Conservation (phyloP, 768 basidiomycete genomes). For the Hypholoma fasciculare region DNA sequence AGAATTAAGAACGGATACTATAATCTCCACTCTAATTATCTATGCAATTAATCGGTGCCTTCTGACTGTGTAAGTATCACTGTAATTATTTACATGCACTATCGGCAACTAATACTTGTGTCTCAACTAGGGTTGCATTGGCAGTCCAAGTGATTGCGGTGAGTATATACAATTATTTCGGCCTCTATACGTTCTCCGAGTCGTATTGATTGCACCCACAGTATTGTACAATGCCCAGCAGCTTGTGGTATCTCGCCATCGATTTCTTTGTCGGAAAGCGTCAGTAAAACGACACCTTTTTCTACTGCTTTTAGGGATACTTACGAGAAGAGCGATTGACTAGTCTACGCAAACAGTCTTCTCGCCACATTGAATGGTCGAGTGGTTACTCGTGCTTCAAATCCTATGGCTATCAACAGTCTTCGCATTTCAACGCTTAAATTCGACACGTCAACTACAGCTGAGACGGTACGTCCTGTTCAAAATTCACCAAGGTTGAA, state of each 20-base stretch:
- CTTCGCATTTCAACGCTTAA: conserved; percentile 18
- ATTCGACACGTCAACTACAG: conserved; percentile 1
- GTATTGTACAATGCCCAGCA: conserved; percentile 30
- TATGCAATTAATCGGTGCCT: too few relatives aligned
- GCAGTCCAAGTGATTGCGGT: too few relatives aligned
- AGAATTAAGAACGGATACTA: too few relatives aligned
- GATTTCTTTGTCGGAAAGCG: conserved; percentile 50
- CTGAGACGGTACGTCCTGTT: not conserved
- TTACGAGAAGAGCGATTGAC: not conserved
- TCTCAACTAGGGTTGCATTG: too few relatives aligned
- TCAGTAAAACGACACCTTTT: conserved; percentile 16
- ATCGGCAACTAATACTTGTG: too few relatives aligned
- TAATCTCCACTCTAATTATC: too few relatives aligned
- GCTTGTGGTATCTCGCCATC: conserved; percentile 37
- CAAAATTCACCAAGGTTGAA: too few relatives aligned
- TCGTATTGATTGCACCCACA: not conserved
- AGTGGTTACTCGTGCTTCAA: conserved; percentile 21
- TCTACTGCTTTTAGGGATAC: too few relatives aligned
- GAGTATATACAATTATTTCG: too few relatives aligned
- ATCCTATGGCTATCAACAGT: conserved; percentile 9
- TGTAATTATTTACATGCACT: too few relatives aligned
- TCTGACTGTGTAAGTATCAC: too few relatives aligned
- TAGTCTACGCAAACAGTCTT: conserved; percentile 49
- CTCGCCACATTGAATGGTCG: conserved; percentile 44
- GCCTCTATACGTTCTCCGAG: too few relatives aligned